phyloP scores from a whole-genome alignment of 495 filamentous ascomycete genomes.

The Aspergillus diversus region DNA sequence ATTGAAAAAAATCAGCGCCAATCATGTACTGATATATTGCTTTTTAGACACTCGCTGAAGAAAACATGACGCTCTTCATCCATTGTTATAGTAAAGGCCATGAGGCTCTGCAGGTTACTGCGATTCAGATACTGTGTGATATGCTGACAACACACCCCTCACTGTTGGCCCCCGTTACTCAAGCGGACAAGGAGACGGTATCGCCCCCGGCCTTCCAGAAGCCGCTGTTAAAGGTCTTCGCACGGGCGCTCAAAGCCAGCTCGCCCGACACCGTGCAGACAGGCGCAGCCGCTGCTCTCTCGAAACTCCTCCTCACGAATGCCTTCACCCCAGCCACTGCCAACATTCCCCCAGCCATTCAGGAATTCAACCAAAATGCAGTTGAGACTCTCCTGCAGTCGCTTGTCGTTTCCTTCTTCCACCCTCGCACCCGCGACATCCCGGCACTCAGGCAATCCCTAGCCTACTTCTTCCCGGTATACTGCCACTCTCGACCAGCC shows the following conservation, averaged over 20 bases:
- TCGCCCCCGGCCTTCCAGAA: conserved; percentile 52
- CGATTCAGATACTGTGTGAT: conserved; percentile 90
- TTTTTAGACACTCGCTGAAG: conserved; percentile 74
- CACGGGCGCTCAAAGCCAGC: conserved; percentile 71
- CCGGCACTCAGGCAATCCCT: conserved; percentile 87
- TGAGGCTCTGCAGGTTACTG: conserved; percentile 82
- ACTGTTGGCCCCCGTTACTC: conserved; percentile 58
- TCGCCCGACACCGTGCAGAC: conserved; percentile 76
- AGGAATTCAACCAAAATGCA: conserved; percentile 47
- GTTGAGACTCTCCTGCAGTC: conserved; percentile 75
- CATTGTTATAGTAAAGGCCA: conserved; percentile 96
- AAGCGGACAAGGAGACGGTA: conserved; percentile 45
- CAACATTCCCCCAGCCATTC: conserved; percentile 48
- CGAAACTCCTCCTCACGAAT: conserved; percentile 80
- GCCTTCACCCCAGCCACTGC: conserved; percentile 47
- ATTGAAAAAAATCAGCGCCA: too few relatives aligned
- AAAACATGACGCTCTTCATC: conserved; percentile 91
- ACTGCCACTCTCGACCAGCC: conserved; percentile 77
- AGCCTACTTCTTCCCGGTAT: conserved; percentile 95
- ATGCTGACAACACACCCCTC: conserved; percentile 87
- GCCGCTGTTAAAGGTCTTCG: conserved; percentile 74
- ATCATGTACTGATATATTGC: conserved; percentile 13
- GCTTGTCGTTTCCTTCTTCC: conserved; percentile 85
- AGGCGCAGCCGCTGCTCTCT: conserved; percentile 77
- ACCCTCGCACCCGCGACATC: conserved; percentile 81